Conservation (phyloP, 495 filamentous ascomycete species). For the Neurospora africana region DNA sequence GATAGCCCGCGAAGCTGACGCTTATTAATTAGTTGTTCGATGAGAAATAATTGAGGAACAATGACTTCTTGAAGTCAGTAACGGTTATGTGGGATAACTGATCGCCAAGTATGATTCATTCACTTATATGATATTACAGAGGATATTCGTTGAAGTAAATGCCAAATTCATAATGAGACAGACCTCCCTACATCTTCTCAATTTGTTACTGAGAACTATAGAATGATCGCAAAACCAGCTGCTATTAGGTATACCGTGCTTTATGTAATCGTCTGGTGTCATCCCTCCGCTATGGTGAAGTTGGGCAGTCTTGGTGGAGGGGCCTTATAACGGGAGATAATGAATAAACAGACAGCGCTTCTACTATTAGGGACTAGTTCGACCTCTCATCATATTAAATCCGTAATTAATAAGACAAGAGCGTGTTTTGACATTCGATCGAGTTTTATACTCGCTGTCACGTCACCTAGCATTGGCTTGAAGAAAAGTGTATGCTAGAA, state of each 20-base stretch:
- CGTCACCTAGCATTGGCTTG: not conserved
- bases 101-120: not conserved
- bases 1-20: not conserved
- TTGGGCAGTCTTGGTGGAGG: not conserved
- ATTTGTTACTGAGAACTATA: not conserved
- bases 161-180: not conserved
- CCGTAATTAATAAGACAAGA: not conserved
- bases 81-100: not conserved
- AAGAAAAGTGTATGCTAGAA: not conserved
- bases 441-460: not conserved
- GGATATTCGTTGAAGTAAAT: not conserved
- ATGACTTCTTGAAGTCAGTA: not conserved
- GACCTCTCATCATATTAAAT: not conserved
- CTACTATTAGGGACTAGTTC: not conserved
- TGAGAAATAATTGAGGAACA: not conserved
- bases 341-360: not conserved
- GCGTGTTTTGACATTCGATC: not conserved
- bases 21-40: not conserved
- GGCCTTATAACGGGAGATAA: not conserved
- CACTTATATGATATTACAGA: not conserved
- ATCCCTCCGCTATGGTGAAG: not conserved
- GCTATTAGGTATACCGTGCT: not conserved
- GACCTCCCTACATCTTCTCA: not conserved
- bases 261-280: not conserved
- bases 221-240: not conserved